Evolutionary conservation across 164 flowering plant species (phyloP).

Genomic region (Tetracentron sinense): DNA sequence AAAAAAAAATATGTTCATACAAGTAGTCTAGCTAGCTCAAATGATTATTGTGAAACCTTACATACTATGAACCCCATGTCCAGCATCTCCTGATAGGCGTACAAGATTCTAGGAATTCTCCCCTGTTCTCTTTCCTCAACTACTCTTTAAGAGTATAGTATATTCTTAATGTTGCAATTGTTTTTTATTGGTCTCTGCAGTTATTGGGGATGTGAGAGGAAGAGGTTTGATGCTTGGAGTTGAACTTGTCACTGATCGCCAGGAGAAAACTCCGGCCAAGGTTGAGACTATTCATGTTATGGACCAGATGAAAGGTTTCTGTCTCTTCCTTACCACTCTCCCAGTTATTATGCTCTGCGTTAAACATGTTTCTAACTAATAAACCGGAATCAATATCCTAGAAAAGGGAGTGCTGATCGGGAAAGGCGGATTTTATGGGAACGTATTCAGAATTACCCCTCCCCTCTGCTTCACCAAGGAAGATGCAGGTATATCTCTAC

Average conservation of each 20-base stretch:
- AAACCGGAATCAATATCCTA: slow-evolving; percentile 14
- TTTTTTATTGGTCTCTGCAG: slow-evolving; percentile 29
- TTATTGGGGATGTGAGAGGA: slow-evolving; percentile 95
- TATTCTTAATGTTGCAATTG: not conserved
- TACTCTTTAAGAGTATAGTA: not conserved
- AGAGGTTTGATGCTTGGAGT: slow-evolving; percentile 90
- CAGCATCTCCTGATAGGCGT: no score
- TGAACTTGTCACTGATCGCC: slow-evolving; percentile 81
- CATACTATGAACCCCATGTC: no score
- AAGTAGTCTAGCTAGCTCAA: no score
- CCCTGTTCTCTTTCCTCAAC: no score
- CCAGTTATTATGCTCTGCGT: not conserved
- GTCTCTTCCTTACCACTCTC: slow-evolving; percentile 12
- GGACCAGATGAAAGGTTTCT: slow-evolving; percentile 89
- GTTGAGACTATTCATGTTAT: slow-evolving; percentile 71
- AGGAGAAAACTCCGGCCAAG: slow-evolving; percentile 79
- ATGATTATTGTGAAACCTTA: no score
- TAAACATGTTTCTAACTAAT: not conserved
- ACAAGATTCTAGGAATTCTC: no score
- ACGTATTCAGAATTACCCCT: slow-evolving; percentile 92
- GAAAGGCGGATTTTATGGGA: slow-evolving; percentile 86
- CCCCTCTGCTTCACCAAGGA: slow-evolving; percentile 93
- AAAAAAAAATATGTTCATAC: no score
- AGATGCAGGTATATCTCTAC: slow-evolving; percentile 60
- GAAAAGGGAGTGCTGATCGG: slow-evolving; percentile 88